Evolutionary conservation across 257 asterid genomes (phyloP).

Genomic region (Gardenia jasminoides): DNA sequence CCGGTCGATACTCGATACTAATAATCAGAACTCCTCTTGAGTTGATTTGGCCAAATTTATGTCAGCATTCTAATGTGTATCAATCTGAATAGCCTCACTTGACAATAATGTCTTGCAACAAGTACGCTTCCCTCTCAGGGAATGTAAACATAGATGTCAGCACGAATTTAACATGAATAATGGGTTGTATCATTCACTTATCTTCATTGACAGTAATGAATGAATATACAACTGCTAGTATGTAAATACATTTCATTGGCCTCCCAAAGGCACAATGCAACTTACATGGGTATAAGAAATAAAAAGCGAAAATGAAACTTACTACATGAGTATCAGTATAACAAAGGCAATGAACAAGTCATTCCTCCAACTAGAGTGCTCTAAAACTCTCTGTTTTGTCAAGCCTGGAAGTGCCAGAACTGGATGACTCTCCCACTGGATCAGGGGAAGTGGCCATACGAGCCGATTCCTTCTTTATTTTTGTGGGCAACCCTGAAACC

Average conservation of each 20-base stretch:
- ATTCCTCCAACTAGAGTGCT: constrained; percentile 31
- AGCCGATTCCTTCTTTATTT: constrained; percentile 60
- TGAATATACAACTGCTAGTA: not conserved
- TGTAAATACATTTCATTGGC: not conserved
- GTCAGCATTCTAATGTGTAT: too few relatives aligned
- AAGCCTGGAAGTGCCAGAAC: constrained; percentile 72
- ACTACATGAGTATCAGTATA: not conserved
- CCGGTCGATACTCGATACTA: not conserved
- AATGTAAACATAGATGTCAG: not conserved
- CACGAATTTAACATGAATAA: not conserved
- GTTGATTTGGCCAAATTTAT: not conserved
- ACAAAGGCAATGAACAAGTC: not conserved
- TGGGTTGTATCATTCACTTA: not conserved
- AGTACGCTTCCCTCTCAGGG: not conserved
- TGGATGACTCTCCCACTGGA: constrained; percentile 72
- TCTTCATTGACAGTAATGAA: not conserved
- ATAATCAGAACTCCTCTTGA: not conserved
- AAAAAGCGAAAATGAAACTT: not conserved
- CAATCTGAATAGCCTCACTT: not conserved
- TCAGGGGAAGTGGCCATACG: constrained; percentile 52
- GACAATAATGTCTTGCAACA: not conserved
- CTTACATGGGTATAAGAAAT: not conserved
- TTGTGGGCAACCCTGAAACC: constrained; percentile 75
- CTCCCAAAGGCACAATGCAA: not conserved
- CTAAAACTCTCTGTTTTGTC: constrained; percentile 63